phyloP scores from a whole-genome alignment of 108 stramenopile genomes.

The Fistulifera pelliculosa region DNA sequence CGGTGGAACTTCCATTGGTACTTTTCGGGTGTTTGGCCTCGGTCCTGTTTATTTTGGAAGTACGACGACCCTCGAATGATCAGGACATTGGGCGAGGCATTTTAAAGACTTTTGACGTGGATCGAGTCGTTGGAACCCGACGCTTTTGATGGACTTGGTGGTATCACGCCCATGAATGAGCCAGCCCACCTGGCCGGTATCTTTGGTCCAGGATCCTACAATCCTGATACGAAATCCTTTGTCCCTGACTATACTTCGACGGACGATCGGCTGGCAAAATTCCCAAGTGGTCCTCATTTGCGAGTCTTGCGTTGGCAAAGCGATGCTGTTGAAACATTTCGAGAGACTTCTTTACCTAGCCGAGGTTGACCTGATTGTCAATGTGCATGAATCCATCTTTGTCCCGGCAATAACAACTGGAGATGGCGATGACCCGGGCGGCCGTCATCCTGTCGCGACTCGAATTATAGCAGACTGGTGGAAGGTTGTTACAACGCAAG shows the following conservation, averaged over 20 bases:
- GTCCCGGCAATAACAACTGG: slow-evolving; percentile 5
- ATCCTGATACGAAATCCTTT: slow-evolving; percentile 36
- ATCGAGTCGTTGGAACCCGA: slow-evolving; percentile 48
- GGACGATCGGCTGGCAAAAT: neutral
- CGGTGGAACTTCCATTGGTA: slow-evolving; percentile 65
- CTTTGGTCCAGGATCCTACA: slow-evolving; percentile 27
- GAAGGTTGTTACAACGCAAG: slow-evolving; percentile 37
- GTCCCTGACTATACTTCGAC: slow-evolving; percentile 52
- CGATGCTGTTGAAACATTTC: slow-evolving; percentile 53
- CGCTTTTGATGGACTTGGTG: slow-evolving; percentile 54
- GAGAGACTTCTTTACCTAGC: slow-evolving; percentile 44
- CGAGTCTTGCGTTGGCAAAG: slow-evolving; percentile 62
- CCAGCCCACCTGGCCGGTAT: slow-evolving; percentile 69
- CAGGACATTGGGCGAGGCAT: slow-evolving; percentile 42
- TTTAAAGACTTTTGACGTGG: slow-evolving; percentile 47
- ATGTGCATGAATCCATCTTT: slow-evolving; percentile 63
- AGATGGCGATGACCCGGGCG: slow-evolving; percentile 19
- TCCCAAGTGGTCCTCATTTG: slow-evolving; percentile 63
- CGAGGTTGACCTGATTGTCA: slow-evolving; percentile 56
- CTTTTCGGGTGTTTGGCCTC: slow-evolving; percentile 76
- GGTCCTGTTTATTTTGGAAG: slow-evolving; percentile 53
- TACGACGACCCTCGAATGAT: slow-evolving; percentile 40
- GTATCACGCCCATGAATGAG: slow-evolving; percentile 72
- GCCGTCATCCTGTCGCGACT: slow-evolving; percentile 23
- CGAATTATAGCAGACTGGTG: slow-evolving; percentile 48